Evolutionary conservation across 768 basidiomycete species (phyloP), one percentile per base, ranked within the genome.

Genomic region (Tephrocybe sp.): DNA sequence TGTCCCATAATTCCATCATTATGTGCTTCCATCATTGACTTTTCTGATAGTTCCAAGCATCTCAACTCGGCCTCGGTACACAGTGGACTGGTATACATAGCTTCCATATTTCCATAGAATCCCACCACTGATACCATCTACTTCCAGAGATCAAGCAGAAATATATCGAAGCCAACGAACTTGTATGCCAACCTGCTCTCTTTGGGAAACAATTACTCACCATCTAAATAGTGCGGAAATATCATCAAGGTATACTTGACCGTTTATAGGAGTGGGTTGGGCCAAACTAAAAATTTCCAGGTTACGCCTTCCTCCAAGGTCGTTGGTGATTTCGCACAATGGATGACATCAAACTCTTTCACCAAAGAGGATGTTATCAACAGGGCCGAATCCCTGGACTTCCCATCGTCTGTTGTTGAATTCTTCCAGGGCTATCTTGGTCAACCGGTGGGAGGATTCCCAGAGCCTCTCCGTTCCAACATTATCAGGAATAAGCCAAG

Each of bases 371-470:
- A 98, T 50, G 94, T 99, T 25, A 65, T 95, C 49, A 80, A 84
- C 8, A 84, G 87, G 43, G 97, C 96, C 35, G 89, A 90, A 35
- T 80, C 83, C 50, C 84, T 99, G 52, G 97, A 99, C 70, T 98
- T 99, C 86, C 97, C 97, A 8, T 94, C 92, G 9, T 94, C 90
- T 27, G 92, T 93, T 39, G 91, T 93, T 34, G 96, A 98, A 63
- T 99, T 97, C 80, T 98, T 98, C 92, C 95, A 98, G 67, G 97
- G 97, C 15, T 96, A 94, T 71, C 89, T 99, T 55, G 96, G 97
- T 26, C 93, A 98, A 65, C 97, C 97, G 47, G 88, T 92, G 64
- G 97, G 94, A 65, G 96, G 97, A 40, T 98, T 98, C 89, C 97
- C 97, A 49, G 97, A 99, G 67, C 94, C 96, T 32, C 73, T 99